phyloP scores from a whole-genome alignment of 2,329 filamentous ascomycete genomes.

The Ascochyta pisi region DNA sequence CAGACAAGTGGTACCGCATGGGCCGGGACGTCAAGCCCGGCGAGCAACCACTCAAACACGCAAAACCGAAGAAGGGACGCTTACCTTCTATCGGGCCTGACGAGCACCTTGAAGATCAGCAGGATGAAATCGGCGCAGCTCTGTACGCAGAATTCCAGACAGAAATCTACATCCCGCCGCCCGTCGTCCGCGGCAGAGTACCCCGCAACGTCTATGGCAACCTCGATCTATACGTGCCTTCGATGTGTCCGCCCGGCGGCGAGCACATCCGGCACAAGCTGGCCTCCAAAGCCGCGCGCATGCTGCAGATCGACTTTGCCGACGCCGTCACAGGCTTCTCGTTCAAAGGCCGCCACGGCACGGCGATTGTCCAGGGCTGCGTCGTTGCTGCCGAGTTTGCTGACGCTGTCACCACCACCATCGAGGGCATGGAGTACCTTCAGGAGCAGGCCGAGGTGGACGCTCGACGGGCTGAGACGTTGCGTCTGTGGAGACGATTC shows the following conservation, averaged over 20 bases:
- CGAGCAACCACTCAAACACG: conserved; percentile 82
- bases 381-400: conserved; percentile 75
- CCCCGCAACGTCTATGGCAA: conserved; percentile 69
- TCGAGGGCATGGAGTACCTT: conserved; percentile 72
- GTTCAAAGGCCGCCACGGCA: conserved; percentile 85
- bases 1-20: conserved; percentile 89
- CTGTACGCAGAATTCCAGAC: conserved; percentile 69
- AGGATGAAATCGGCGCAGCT: conserved; percentile 57
- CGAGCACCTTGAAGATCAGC: conserved; percentile 44
- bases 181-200: conserved; percentile 75
- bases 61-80: conserved; percentile 46
- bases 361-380: conserved; percentile 78
- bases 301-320: conserved; percentile 83
- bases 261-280: conserved; percentile 63
- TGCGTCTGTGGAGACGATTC: conserved; percentile 66
- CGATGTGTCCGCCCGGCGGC: conserved; percentile 68
- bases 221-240: conserved; percentile 68
- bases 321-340: conserved; percentile 90
- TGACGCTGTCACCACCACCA: conserved; percentile 74
- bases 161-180: conserved; percentile 74
- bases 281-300: conserved; percentile 73
- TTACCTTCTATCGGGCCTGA: conserved; percentile 35
- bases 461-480: conserved; percentile 55
- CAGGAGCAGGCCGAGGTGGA: conserved; percentile 69
- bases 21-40: conserved; percentile 77